These are phyloP conservation scores for Tillandsia fasciculata DNA, from an alignment of 176 grass and related monocot genomes.

Conservation along the genomic window DNA sequence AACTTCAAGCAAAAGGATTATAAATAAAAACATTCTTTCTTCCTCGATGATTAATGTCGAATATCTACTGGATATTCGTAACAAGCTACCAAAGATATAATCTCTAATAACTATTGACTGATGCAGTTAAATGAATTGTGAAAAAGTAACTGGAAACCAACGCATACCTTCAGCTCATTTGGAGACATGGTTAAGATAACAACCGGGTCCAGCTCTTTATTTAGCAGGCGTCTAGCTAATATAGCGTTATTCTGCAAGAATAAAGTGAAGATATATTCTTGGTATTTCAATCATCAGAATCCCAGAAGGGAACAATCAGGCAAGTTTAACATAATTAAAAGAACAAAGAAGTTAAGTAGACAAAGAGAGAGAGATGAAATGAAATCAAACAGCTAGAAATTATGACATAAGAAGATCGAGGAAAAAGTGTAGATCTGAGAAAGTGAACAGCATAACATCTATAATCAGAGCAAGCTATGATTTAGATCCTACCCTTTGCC, in stretches of 20 bases:
- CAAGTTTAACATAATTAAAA: not conserved
- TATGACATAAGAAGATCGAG: too few relatives aligned
- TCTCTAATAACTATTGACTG: too few relatives aligned
- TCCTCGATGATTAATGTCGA: too few relatives aligned
- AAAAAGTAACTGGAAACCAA: constrained; percentile 1
- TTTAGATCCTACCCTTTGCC: too few relatives aligned
- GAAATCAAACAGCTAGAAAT: not conserved
- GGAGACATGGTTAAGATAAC: constrained; percentile 82
- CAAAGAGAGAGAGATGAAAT: not conserved
- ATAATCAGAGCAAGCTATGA: too few relatives aligned
- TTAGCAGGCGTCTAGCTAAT: constrained; percentile 62
- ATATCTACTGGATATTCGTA: too few relatives aligned
- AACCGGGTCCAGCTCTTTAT: constrained; percentile 70
- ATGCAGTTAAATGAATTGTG: too few relatives aligned
- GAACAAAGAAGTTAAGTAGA: not conserved
- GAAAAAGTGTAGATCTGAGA: too few relatives aligned
- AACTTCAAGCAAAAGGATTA: too few relatives aligned
- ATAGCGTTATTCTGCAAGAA: constrained; percentile 53
- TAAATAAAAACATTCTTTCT: too few relatives aligned
- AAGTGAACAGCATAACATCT: too few relatives aligned
- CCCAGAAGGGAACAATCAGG: not conserved
- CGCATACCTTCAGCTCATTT: constrained; percentile 76
- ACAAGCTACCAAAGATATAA: too few relatives aligned
- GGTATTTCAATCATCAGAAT: not conserved
- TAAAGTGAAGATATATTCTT: constrained; percentile 8